Conservation (phyloP, 176 grass and related monocot species). For the Carex scoparia region DNA sequence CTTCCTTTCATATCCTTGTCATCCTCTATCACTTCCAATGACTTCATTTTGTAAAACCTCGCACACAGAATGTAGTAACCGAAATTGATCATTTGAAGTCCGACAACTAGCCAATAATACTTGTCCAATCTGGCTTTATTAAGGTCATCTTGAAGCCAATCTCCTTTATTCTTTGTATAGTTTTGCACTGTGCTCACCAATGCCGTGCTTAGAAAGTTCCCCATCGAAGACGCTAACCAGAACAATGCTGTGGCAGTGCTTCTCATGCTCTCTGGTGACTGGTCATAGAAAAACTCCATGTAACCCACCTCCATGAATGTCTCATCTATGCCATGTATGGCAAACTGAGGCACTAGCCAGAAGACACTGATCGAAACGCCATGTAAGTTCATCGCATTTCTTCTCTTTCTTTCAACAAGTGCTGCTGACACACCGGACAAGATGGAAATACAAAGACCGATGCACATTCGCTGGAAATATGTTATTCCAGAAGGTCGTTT, state of each 20-base stretch:
- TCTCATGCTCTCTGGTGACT: conserved; percentile 87
- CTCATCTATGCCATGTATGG: conserved; percentile 60
- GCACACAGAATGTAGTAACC: conserved; percentile 52
- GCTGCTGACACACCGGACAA: conserved; percentile 46
- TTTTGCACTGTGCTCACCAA: conserved; percentile 62
- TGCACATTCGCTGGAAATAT: conserved; percentile 53
- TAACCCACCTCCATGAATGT: conserved; percentile 34
- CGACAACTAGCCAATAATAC: conserved; percentile 80
- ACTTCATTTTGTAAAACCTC: conserved; percentile 62
- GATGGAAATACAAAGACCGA: conserved; percentile 49
- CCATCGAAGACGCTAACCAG: conserved; percentile 55
- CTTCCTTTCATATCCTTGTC: background rate
- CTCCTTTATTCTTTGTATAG: conserved; percentile 37
- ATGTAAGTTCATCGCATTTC: conserved; percentile 29
- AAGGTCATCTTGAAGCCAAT: conserved; percentile 93
- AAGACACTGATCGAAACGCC: conserved; percentile 62
- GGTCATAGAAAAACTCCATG: conserved; percentile 90
- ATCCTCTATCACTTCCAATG: conserved; percentile 29
- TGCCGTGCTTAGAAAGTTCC: conserved; percentile 64
- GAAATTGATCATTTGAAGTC: conserved; percentile 57
- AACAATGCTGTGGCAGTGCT: conserved; percentile 67
- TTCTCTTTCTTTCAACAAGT: conserved; percentile 57
- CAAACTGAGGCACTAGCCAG: conserved; percentile 79
- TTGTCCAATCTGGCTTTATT: conserved; percentile 57
- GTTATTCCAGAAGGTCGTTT: conserved; percentile 49